Evolutionary conservation across 306 rosid species (phyloP).

Genomic region (Malus fusca): DNA sequence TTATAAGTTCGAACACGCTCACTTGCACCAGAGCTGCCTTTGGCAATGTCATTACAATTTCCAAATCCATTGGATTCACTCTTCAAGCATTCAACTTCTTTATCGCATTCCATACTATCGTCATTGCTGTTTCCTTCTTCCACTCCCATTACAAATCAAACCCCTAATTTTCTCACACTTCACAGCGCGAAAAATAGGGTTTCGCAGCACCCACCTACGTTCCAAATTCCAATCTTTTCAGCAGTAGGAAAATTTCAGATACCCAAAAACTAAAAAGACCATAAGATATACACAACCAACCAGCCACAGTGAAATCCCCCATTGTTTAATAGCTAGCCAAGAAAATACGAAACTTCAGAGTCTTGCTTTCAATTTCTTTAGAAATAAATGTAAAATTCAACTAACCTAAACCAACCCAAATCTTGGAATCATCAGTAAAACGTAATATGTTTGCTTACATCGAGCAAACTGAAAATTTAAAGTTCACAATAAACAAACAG

Average conservation of each 20-base stretch:
- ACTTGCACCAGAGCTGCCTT: slow-evolving; percentile 26
- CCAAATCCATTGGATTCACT: slow-evolving; percentile 26
- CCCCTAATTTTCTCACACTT: slow-evolving; percentile 21
- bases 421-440: neutral
- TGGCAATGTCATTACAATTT: slow-evolving; percentile 24
- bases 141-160: slow-evolving; percentile 37
- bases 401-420: neutral
- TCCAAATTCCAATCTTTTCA: neutral
- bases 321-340: neutral
- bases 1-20: slow-evolving; percentile 59
- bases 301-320: neutral
- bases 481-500: slow-evolving; percentile 13
- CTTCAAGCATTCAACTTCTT: slow-evolving; percentile 26
- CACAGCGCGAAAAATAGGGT: slow-evolving; percentile 49
- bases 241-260: slow-evolving; percentile 11
- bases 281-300: neutral
- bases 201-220: slow-evolving; percentile 31
- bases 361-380: neutral
- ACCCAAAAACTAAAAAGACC: slow-evolving; percentile 2
- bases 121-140: slow-evolving; percentile 38
- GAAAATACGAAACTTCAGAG: slow-evolving; percentile 9
- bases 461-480: neutral
- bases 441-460: neutral
- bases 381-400: neutral
- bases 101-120: slow-evolving; percentile 20